Evolutionary conservation across 1,284 basidiomycete species (phyloP), one percentile per base, ranked within the genome.

Genomic region (Ceratorhiza oryzae-sativae): DNA sequence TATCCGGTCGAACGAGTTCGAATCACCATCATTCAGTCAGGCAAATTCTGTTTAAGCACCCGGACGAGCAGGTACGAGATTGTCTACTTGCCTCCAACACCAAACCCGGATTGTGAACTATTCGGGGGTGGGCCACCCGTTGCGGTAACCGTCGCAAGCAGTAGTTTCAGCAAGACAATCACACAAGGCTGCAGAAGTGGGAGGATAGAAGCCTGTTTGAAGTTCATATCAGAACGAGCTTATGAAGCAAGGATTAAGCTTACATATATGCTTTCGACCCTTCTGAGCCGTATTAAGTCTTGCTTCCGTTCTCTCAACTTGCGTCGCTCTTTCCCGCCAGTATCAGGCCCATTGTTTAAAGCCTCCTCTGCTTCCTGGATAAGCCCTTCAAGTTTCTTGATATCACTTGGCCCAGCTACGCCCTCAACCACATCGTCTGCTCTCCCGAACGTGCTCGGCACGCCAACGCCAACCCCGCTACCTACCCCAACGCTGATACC

Each of bases 251-350:
- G 18, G 81, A 93, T 81, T 78, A 95, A 18, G 81, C 93, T 81
- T 78, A 95, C 95, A 81, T 98, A 98, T 76, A 97, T 90, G 73
- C 92, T 85, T 79, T 98, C 95, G 0, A 97, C 90, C 71, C 95
- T 83, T 79, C 92, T 91, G 68, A 98, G 81, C 56, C 93, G 86
- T 84, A 92, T 88, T 30, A 97, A 81, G 77, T 96, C 93, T 77
- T 91, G 88, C 75, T 84, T 88, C 73, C 87, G 84, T 76, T 93
- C 89, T 77, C 85, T 87, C 2, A 88, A 86, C 72, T 84, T 88
- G 73, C 87, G 85, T 75, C 85, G 87, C 55, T 92, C 89, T 12
- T 83, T 83, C 76, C 88, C 84, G 0, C 79, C 80, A 34, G 74
- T 76, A 15, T 73, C 75, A 39, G 77, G 74, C 20, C 87, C 86